Evolutionary conservation across 352 stramenopile genomes (phyloP).

Genomic region (Aphanomyces cochlioides): DNA sequence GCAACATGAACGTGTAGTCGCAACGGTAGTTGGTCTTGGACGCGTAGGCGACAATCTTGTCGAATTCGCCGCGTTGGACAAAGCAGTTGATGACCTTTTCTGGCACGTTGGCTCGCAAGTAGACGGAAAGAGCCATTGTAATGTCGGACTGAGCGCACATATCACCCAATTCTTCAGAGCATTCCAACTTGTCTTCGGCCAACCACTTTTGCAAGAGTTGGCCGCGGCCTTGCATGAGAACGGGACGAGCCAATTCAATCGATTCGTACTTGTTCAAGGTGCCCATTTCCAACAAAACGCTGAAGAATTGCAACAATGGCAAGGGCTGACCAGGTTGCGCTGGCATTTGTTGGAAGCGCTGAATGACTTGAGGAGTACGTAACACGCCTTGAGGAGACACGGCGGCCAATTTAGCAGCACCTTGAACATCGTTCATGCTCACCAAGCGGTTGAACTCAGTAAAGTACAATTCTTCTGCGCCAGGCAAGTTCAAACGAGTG

Average conservation of each 20-base stretch:
- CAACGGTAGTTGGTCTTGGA: slow-evolving; percentile 96
- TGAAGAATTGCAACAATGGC: slow-evolving; percentile 99
- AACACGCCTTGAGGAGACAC: slow-evolving; percentile 90
- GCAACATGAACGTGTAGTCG: slow-evolving; percentile 99
- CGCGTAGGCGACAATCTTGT: slow-evolving; percentile 97
- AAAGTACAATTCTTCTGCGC: slow-evolving; percentile 98
- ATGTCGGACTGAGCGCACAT: slow-evolving; percentile 94
- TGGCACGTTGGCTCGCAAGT: slow-evolving; percentile 95
- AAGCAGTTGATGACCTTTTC: slow-evolving; percentile 99
- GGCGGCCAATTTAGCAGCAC: slow-evolving; percentile 82
- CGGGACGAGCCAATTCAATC: slow-evolving; percentile 96
- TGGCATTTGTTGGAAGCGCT: slow-evolving; percentile 98
- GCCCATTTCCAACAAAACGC: slow-evolving; percentile 96
- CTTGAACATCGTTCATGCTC: slow-evolving; percentile 76
- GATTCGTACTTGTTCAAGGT: slow-evolving; percentile 99
- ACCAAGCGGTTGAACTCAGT: slow-evolving; percentile 97
- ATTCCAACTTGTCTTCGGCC: slow-evolving; percentile 98
- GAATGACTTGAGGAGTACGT: slow-evolving; percentile 97
- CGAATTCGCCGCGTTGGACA: slow-evolving; percentile 97
- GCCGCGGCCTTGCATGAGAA: slow-evolving; percentile 95
- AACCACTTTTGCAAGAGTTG: slow-evolving; percentile 99
- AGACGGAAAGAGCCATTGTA: slow-evolving; percentile 98
- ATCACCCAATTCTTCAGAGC: slow-evolving; percentile 96
- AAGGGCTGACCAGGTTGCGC: slow-evolving; percentile 94
- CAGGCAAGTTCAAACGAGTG: slow-evolving; percentile 94